Evolutionary conservation across 345 rosid species (phyloP), one percentile per base, ranked within the genome.

Genomic region (Excoecaria cochinchinensis): DNA sequence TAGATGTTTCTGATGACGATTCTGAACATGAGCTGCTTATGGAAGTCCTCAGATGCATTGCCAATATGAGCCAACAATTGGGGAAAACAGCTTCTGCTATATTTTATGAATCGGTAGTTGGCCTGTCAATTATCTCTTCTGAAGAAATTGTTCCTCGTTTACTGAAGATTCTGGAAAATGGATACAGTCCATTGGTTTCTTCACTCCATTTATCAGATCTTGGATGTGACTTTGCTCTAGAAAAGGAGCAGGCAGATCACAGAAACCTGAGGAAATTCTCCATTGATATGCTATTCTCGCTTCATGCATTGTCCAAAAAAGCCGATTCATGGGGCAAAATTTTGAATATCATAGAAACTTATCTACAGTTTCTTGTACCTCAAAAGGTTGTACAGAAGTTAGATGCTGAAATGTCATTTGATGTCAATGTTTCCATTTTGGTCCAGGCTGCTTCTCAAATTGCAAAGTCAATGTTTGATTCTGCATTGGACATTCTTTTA

Each of bases 381-480:
- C 87, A 72, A 79, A 95, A 91, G 78, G 79, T 76, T 70, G 74
- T 78, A 65, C 88, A 89, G 69, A 81, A 81, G 40, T 48, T 79
- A 73, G 87, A 79, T 76, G 83, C 83, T 74, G 85, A 80, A 78
- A 77, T 76, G 78, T 76, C 84, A 77, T 82, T 82, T 75, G 82
- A 83, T 82, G 79, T 85, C 66, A 78, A 77, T 60, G 74, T 84
- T 69, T 80, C 86, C 75, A 79, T 89, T 75, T 70, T 91, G 78
- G 87, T 91, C 77, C 98, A 90, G 80, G 90, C 98, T 58, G 82
- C 91, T 78, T 85, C 92, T 70, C 99, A 91, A 88, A 87, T 90
- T 85, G 91, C 88, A 17, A 89, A 85, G 86, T 82, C 80, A 69
- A 95, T 93, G 97, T 89, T 93, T 82, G 98, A 93, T 84, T 89